Percentiles rank a stretch among this genome's conserved stretches.
These are phyloP conservation scores for Fusarium sp. DNA, from an alignment of 2,329 filamentous ascomycete species.

Conservation along the genomic window DNA sequence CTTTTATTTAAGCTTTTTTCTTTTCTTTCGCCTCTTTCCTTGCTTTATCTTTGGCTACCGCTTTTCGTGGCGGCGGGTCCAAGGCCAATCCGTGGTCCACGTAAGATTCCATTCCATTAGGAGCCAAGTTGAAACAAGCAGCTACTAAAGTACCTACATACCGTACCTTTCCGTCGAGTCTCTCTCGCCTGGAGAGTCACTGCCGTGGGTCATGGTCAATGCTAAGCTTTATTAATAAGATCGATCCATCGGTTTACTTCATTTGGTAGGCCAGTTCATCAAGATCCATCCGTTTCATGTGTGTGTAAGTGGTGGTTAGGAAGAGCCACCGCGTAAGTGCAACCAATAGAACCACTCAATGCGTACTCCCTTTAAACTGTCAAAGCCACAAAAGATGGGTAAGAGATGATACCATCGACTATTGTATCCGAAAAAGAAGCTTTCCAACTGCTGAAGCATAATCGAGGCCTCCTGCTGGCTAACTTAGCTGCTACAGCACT, in stretches of 20 bases:
- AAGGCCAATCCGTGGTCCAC: background rate
- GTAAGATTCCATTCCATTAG: background rate
- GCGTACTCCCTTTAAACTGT: background rate
- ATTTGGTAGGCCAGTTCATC: background rate
- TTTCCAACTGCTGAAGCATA: background rate
- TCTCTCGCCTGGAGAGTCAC: slow-evolving; percentile 13
- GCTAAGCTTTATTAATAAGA: background rate
- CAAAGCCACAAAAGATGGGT: background rate
- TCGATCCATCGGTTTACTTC: background rate
- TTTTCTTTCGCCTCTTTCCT: background rate
- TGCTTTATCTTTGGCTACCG: background rate
- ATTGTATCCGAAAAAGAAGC: background rate
- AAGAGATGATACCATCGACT: background rate
- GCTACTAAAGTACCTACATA: background rate
- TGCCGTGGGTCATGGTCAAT: background rate
- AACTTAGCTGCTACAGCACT: background rate
- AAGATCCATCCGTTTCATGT: background rate
- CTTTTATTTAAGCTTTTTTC: slow-evolving; percentile 19
- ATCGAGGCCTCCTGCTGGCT: background rate
- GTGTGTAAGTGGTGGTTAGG: background rate
- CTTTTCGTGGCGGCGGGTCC: slow-evolving; percentile 4
- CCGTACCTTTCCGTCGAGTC: background rate
- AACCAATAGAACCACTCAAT: background rate
- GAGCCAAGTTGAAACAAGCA: background rate
- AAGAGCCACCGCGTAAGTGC: background rate